Evolutionary conservation across 164 flowering plant genomes (phyloP).

Genomic region (Kalanchoe fedtschenkoi): DNA sequence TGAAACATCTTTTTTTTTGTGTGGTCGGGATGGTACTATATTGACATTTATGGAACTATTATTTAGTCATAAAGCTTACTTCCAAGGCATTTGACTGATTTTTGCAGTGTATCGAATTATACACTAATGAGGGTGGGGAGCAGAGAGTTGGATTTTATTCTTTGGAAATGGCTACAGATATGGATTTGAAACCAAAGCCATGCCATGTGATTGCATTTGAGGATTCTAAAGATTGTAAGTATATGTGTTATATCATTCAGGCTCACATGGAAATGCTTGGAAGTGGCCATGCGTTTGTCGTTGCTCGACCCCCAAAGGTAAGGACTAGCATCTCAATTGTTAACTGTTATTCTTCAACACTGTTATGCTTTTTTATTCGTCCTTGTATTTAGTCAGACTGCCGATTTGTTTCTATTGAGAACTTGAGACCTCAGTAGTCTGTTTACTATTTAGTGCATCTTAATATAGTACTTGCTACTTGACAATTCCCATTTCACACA

Average conservation of each 20-base stretch:
- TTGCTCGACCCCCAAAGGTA: conserved; percentile 87
- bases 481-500: not conserved
- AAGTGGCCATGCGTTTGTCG: conserved; percentile 68
- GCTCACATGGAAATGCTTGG: conserved; percentile 87
- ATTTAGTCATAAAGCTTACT: not conserved
- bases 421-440: not conserved
- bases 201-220: conserved; percentile 83
- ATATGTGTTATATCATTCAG: conserved; percentile 71
- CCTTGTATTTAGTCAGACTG: too few species aligned
- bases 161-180: conserved; percentile 87
- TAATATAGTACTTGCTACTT: not conserved
- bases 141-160: conserved; percentile 70
- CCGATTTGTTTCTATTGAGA: too few species aligned
- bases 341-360: too few species aligned
- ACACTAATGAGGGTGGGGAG: conserved; percentile 45
- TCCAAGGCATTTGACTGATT: conserved; percentile 6
- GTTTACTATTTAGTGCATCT: not conserved
- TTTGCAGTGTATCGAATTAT: conserved; percentile 77
- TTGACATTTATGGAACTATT: too few species aligned
- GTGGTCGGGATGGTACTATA: too few species aligned
- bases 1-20: too few species aligned
- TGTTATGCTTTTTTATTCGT: too few species aligned
- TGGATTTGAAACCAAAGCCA: conserved; percentile 80
- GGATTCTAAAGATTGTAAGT: conserved; percentile 67
- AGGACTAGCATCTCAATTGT: not conserved